Base-by-base conservation (phyloP, 2,329 filamentous ascomycete genomes). In the Sporothrix phasma region DNA sequence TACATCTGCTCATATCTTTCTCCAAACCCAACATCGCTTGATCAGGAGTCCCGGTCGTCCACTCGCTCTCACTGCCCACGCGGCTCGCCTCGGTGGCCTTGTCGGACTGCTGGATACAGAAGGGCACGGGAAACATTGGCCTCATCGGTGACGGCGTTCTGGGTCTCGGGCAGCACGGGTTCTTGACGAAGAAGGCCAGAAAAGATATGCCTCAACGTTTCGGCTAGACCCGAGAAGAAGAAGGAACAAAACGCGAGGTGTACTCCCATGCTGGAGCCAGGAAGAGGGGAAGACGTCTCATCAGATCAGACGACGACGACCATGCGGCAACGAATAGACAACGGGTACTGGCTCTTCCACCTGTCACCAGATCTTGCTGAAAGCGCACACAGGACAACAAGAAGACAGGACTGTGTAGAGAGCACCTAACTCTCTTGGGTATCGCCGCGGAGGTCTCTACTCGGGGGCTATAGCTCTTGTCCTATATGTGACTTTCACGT, bases 61-160 rank as follows among this genome's bases (percentile, higher is more conserved):
- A 29, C 15, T 31, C 26, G 17, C n/a, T 31, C 26, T 53, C 47
- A 29, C 19, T 31, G 10, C 34, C 47, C 47, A n/a, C 47, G 2
- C 47, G 47, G 26, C 17, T 34, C 7, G 34, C n/a, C 47, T 53
- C 47, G 26, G 17, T 17, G 17, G 8, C 15, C 47, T 53, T 59
- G 8, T 59, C 39, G 39, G 37, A 26, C 37, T 29, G 39, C 19
- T 59, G 22, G 39, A 5, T 43, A 5, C 7, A 17, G 5, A 59
- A 29, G 37, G 24, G 39, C 17, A 61, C 58, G n/a, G 41, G 31
- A 15, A 19, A 24, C 41, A 22, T 19, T 59, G 22, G 34, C 54
- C 56, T 58, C 54, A 15, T 58, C 54, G 5, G 54, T 58, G n/a
- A 45, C 54, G 37, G 34, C 22, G 37, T 45, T 58, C 54, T 58